phyloP scores from a whole-genome alignment of 257 asterid species.

The Gentiana dahurica region DNA sequence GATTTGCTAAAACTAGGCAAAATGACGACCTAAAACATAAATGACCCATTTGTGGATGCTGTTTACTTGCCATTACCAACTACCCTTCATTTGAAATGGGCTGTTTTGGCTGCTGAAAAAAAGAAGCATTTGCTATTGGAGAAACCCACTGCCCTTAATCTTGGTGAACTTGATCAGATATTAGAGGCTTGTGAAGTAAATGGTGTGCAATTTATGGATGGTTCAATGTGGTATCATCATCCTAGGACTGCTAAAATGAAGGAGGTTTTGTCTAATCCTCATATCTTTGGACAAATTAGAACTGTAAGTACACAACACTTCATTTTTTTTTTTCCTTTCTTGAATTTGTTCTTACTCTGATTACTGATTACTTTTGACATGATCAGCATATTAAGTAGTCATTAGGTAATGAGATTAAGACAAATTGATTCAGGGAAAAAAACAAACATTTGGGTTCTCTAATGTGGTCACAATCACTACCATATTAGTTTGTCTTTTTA shows the following conservation, averaged over 20 bases:
- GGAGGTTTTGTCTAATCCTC: conserved; percentile 32
- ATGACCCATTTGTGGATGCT: conserved; percentile 61
- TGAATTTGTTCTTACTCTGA: too few relatives aligned
- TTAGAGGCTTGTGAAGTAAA: conserved; percentile 38
- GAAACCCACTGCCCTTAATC: conserved; percentile 68
- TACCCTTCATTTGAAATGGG: conserved; percentile 61
- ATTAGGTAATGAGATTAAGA: too few relatives aligned
- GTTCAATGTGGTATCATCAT: conserved; percentile 88
- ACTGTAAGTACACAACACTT: conserved; percentile 27
- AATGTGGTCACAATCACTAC: too few relatives aligned
- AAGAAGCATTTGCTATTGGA: conserved; percentile 68
- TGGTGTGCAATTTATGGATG: conserved; percentile 85
- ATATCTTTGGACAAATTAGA: conserved; percentile 46
- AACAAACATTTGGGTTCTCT: too few relatives aligned
- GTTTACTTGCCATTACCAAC: conserved; percentile 83
- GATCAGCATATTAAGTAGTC: too few relatives aligned
- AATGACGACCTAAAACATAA: too few relatives aligned
- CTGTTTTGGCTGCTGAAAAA: conserved; percentile 48
- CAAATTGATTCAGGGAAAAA: too few relatives aligned
- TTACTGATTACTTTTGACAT: too few relatives aligned
- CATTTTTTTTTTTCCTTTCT: too few relatives aligned
- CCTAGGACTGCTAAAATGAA: conserved; percentile 64
- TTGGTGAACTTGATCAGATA: conserved; percentile 40
- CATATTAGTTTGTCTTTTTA: too few relatives aligned
- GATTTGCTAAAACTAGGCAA: too few relatives aligned